Base-by-base conservation (phyloP, 148 eudicot genomes). In the Nepenthes mirabilis region DNA sequence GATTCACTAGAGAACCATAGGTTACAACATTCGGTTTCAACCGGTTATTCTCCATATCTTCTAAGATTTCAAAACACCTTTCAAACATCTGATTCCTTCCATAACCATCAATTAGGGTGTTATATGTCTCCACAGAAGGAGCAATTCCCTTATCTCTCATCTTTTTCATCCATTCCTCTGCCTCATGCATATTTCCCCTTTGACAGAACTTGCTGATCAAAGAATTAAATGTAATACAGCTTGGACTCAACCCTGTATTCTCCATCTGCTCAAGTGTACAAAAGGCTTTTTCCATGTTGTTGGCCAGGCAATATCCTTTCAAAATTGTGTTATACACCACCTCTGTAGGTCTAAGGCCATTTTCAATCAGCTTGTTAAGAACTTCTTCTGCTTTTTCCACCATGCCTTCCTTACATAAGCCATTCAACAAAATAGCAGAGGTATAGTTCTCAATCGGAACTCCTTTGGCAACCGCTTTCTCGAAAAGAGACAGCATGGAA, bases 1-100 rank as follows among this genome's bases (percentile, higher is more conserved):
- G 54, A 69, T 87, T 80, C 51, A 87, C 74, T 34, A 87, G 75
- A 52, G 89, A 80, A n/a, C 91, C 95, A 66, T 91, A 87, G n/a
- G 82, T 77, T 32, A 84, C 71, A 14, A 79, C 84, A 75, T 70
- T 76, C 11, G 91, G 91, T 62, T 74, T 77, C 52, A 87, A 51
- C 6, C 74, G 83, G 33, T 70, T 73, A 43, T 60, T 78, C 66
- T 91, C 91, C 82, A 91, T 85, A 61, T 58, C 77, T 60, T 79
- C 87, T 14, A 91, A 72, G 62, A 77, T 72, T 78, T 81, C 73
- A 60, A 87, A 91, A 74, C 95, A 80, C 72, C 56, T 78, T 14
- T 81, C 82, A 68, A 91, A 78, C 69, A 70, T 74, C 37, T 56
- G 49, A 33, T 62, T 71, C 61, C 78, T 75, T 14, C 97, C 95